phyloP scores from a whole-genome alignment of 1,284 basidiomycete species.

The Cutaneotrichosporon curvatum region DNA sequence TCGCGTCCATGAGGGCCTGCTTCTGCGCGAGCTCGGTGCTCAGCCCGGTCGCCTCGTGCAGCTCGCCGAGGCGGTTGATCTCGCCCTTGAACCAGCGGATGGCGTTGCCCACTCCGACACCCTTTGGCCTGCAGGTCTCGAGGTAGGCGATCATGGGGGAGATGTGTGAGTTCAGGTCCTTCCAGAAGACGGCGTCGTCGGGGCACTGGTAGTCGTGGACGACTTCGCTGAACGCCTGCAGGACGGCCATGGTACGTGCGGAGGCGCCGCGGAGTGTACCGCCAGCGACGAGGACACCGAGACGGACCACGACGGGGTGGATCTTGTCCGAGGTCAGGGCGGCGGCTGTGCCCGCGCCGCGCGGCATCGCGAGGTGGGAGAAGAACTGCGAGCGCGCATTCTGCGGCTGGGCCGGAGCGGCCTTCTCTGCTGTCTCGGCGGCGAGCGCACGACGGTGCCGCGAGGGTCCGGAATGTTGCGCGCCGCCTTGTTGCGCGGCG shows the following conservation, averaged over 20 bases:
- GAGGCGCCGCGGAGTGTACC: conserved; percentile 45
- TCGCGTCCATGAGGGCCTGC: conserved; percentile 70
- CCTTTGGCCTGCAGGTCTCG: conserved; percentile 45
- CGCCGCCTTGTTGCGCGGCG: neutral
- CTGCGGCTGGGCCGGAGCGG: conserved; percentile 15
- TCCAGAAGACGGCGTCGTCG: conserved; percentile 41
- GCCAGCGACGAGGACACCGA: conserved; percentile 40
- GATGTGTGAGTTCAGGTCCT: conserved; percentile 40
- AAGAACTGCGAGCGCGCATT: conserved; percentile 29
- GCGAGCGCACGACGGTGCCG: conserved; percentile 14
- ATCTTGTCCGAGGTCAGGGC: conserved; percentile 32
- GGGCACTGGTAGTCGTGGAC: conserved; percentile 43
- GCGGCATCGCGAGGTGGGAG: conserved; percentile 61
- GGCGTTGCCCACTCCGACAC: conserved; percentile 46
- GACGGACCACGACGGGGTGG: conserved; percentile 41
- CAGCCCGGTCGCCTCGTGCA: conserved; percentile 57
- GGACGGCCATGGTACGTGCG: conserved; percentile 48
- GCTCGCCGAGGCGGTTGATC: conserved; percentile 84
- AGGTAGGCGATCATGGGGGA: conserved; percentile 47
- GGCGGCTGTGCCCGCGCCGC: conserved; percentile 26
- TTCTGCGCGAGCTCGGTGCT: conserved; percentile 97
- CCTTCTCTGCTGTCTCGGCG: conserved; percentile 11
- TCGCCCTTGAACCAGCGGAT: conserved; percentile 80
- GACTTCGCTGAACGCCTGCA: conserved; percentile 49
- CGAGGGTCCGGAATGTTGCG: conserved; percentile 5